Percentiles rank a stretch among this genome's conserved stretches.
Evolutionary conservation across 345 rosid genomes (phyloP).

Genomic region (Euclidium syriacum): DNA sequence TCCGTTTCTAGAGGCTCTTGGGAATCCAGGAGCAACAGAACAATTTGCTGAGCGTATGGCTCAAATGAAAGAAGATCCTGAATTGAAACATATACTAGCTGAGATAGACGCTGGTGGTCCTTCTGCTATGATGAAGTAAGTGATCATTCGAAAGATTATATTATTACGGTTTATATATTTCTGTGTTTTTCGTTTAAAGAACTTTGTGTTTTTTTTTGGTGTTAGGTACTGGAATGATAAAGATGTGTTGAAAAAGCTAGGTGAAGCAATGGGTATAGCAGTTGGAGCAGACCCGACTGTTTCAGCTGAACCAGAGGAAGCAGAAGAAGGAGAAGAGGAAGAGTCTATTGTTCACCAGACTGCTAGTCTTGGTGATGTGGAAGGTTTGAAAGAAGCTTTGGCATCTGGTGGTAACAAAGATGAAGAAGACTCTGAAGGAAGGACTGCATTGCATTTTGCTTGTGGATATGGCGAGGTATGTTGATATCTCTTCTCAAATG

Average conservation of each 20-base stretch:
- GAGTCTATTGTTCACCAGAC: constrained; percentile 84
- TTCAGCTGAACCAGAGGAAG: constrained; percentile 54
- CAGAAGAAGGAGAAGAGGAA: constrained; percentile 70
- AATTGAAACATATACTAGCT: constrained; percentile 72
- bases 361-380: constrained; percentile 92
- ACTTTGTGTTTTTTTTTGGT: neutral
- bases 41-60: constrained; percentile 84
- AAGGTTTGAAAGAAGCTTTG: constrained; percentile 78
- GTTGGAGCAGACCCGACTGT: constrained; percentile 42
- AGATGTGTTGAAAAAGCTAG: constrained; percentile 79
- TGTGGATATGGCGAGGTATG: constrained; percentile 97
- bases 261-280: constrained; percentile 95
- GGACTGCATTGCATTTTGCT: constrained; percentile 96
- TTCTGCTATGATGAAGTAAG: constrained; percentile 90
- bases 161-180: neutral
- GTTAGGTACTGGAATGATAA: constrained; percentile 92
- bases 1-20: constrained; percentile 68
- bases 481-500: no score
- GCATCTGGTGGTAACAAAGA: constrained; percentile 82
- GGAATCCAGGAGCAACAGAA: constrained; percentile 68
- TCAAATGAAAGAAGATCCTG: constrained; percentile 73
- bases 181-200: neutral
- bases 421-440: constrained; percentile 95
- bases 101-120: constrained; percentile 90
- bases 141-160: neutral